Base-by-base conservation (phyloP, 2,329 filamentous ascomycete genomes). In the Cytospora piceae region DNA sequence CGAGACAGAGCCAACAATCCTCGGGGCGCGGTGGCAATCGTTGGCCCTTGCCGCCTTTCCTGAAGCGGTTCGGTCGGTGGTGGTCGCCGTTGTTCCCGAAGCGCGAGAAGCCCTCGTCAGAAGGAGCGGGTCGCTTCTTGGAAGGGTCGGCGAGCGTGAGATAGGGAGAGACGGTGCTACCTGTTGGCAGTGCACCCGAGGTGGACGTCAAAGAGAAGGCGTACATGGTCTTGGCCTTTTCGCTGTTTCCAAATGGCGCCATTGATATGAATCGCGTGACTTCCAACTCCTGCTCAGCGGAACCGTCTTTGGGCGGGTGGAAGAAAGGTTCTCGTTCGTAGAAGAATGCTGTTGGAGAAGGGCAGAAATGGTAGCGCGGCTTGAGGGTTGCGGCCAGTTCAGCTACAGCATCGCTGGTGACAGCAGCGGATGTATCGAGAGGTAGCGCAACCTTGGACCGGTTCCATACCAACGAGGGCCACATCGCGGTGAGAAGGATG, bases 301-400 rank as follows among this genome's bases (percentile, higher is more conserved):
- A 63, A n/a, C 65, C 24, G 39, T 67, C 65, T 46, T 77, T 75
- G 8, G 77, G 70, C 1, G 85, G 82, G 74, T 96, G 90, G 73
- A 95, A 89, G 80, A 97, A 99, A 0, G 94, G 93, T 77, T 98
- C 95, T 64, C 95, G 88, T 78, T 99, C 94, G 75, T 90, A 98
- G 77, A 91, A 94, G 72, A 88, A 88, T 8, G 83, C 78, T 11
- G 75, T 76, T 0, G 87, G 83, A 0, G 91, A 91, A 4, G 86
- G 82, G 1, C 92, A 88, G 73, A 98, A 89, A 76, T 98, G 94
- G 74, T 99, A 99, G 32, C 92, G 88, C n/a, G 95, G 95, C 75
- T 93, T 95, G 24, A 99, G 78, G 0, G 87, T 79, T 3, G 88
- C 83, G 72, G 90, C 94, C 14, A 99, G 83, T 67, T 96, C 91